Conservation (phyloP, 306 rosid species). For the Citrullus mucosospermus region DNA sequence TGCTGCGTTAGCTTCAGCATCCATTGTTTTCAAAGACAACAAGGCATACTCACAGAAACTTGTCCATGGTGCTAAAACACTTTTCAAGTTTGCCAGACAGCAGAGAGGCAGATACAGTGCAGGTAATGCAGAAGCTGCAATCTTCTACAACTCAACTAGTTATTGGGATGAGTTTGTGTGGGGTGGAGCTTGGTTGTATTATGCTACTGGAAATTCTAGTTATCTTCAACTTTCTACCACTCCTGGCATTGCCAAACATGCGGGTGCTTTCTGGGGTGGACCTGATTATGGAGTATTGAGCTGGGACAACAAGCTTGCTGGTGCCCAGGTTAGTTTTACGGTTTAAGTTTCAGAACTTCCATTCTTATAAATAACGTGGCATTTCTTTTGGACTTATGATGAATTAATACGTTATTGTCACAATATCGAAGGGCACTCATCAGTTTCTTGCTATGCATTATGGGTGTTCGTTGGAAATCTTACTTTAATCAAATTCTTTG, state of each 20-base stretch:
- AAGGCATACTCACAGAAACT: slow-evolving; percentile 92
- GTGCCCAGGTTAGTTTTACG: slow-evolving; percentile 67
- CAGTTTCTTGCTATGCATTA: neutral
- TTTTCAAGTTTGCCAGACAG: slow-evolving; percentile 53
- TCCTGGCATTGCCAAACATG: slow-evolving; percentile 82
- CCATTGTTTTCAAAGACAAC: slow-evolving; percentile 96
- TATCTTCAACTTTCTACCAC: slow-evolving; percentile 81
- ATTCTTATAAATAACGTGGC: neutral
- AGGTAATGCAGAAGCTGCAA: slow-evolving; percentile 48
- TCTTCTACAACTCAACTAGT: slow-evolving; percentile 66
- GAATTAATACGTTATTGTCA: neutral
- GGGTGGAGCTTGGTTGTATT: slow-evolving; percentile 99
- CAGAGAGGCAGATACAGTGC: slow-evolving; percentile 74
- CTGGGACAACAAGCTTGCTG: slow-evolving; percentile 99
- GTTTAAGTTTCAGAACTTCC: neutral
- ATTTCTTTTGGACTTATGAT: neutral
- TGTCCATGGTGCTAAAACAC: slow-evolving; percentile 86
- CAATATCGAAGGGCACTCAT: neutral
- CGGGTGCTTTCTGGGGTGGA: slow-evolving; percentile 99
- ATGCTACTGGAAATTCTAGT: slow-evolving; percentile 79
- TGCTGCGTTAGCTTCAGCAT: slow-evolving; percentile 85
- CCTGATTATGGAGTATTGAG: slow-evolving; percentile 85
- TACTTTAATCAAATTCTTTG: neutral
- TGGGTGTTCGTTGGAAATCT: neutral
- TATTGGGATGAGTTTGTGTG: slow-evolving; percentile 90